A percentile compares a stretch with the other conserved stretches of the same genome.
These are phyloP conservation scores for Lagerstroemia speciosa DNA, from an alignment of 345 rosid species.

Conservation along the genomic window DNA sequence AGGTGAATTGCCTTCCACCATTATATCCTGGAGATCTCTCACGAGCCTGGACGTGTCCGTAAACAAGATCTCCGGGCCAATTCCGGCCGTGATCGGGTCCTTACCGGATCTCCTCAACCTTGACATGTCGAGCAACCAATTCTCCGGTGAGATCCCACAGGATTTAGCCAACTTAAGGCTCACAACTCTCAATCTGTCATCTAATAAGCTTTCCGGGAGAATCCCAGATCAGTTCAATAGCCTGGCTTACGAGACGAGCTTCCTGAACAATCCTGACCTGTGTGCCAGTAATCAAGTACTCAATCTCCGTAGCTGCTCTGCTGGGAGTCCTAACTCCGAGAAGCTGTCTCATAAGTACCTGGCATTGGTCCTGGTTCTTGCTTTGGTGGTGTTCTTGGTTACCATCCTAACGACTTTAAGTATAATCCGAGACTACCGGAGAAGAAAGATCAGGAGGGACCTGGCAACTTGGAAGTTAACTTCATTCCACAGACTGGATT, in stretches of 20 bases:
- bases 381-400: constrained; percentile 20
- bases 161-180: constrained; percentile 44
- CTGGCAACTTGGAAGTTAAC: constrained; percentile 69
- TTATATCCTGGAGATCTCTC: constrained; percentile 58
- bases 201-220: constrained; percentile 52
- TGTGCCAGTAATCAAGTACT: constrained; percentile 42
- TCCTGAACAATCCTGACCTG: constrained; percentile 57
- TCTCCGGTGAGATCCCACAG: constrained; percentile 60
- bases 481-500: constrained; percentile 61
- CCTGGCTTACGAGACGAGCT: constrained; percentile 59
- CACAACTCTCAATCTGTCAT: constrained; percentile 48
- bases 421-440: constrained; percentile 32
- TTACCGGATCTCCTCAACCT: constrained; percentile 40
- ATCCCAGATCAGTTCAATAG: constrained; percentile 48
- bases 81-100: constrained; percentile 51
- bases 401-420: constrained; percentile 25
- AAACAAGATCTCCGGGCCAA: constrained; percentile 59
- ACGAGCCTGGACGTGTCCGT: constrained; percentile 39
- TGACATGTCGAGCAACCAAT: constrained; percentile 60
- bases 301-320: constrained; percentile 48
- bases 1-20: constrained; percentile 49
- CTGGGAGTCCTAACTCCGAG: constrained; percentile 11
- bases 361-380: constrained; percentile 34
- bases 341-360: constrained; percentile 36
- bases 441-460: constrained; percentile 27